Base-by-base conservation (phyloP, 2,329 filamentous ascomycete species). In the Exophiala alcalophila region DNA sequence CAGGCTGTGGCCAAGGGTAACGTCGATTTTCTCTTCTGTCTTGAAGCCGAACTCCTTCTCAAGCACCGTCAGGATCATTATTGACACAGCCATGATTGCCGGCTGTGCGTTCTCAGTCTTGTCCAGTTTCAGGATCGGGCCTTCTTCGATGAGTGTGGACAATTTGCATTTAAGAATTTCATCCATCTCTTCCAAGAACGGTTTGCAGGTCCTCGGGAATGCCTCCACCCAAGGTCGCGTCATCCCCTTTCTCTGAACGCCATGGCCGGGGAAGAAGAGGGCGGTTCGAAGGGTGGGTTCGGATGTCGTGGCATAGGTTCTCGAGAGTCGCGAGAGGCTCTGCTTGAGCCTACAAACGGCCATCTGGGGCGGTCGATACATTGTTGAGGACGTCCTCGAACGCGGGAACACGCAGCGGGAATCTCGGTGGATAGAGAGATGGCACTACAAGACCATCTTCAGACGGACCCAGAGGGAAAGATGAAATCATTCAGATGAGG, bases 71-170 rank as follows among this genome's bases (percentile, higher is more conserved):
- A 96, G 75, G 59, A 96, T 94, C 46, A 95, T 77, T 60, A 96
- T 82, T 19, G 87, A 94, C 3, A 88, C 92, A 10, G 89, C 87
- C 88, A 97, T 94, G 65, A 96, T 95, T 57, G 91, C 90, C 1
- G 91, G 91, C 65, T 97, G 91, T 3, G 91, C 86, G 61, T 94
- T 90, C 53, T 85, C 80, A 4, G 91, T 96, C 44, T 80, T 77
- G 27, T 86, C 94, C 42, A 97, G 78, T 37, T 74, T 68, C 42
- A 79, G 80, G 56, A 85, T 86, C 1, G 91, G 86, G 0, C 91
- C 90, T 19, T 86, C 72, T 47, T 83, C 80, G 55, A 96, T 95
- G 46, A 91, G 75, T 18, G 75, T 72, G 26, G 86, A 89, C 44
- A 97, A 76, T 50, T 82, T 81, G 59, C 83, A 81, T 55, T 83